Evolutionary conservation across 495 filamentous ascomycete species (phyloP).

Genomic region (Aspergillus taichungensis): DNA sequence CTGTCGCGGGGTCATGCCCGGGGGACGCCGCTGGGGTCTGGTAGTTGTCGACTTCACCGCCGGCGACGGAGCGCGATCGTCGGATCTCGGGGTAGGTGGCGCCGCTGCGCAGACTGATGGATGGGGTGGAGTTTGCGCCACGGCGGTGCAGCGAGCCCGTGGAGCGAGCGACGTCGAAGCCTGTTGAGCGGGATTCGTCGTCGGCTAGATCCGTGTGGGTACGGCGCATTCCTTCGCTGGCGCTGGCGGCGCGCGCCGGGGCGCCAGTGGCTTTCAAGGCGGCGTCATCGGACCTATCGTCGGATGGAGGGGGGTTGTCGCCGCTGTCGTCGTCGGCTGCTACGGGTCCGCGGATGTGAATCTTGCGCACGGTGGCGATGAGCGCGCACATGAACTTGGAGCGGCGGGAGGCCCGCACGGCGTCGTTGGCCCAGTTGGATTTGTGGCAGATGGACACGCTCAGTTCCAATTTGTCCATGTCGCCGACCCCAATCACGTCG

Average conservation of each 20-base stretch:
- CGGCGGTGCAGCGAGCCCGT: constrained; percentile 23
- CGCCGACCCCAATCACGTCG: constrained; percentile 67
- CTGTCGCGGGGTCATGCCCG: constrained; percentile 10
- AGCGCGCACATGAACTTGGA: constrained; percentile 97
- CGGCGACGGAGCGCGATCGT: constrained; percentile 28
- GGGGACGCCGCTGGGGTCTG: constrained; percentile 21
- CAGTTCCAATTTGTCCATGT: constrained; percentile 82
- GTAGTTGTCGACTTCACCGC: constrained; percentile 19
- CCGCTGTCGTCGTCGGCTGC: too few species aligned
- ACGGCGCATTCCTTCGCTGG: constrained; percentile 1
- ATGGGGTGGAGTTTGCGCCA: constrained; percentile 17
- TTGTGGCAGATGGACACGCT: constrained; percentile 83
- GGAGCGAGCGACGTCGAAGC: constrained; percentile 24
- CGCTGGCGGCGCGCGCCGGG: constrained; percentile 6
- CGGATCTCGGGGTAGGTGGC: constrained; percentile 34
- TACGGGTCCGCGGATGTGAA: constrained; percentile 76
- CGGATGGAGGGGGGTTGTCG: constrained; percentile 9
- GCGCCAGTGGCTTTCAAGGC: background rate
- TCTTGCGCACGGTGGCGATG: constrained; percentile 71
- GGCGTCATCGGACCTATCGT: constrained; percentile 34
- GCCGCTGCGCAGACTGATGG: constrained; percentile 24
- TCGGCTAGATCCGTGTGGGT: constrained; percentile 10
- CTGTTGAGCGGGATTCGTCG: constrained; percentile 24
- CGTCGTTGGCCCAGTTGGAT: constrained; percentile 92
- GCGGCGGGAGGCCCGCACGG: constrained; percentile 69